These are phyloP conservation scores for Allodekkera sacchari DNA, from an alignment of 805 yeast genomes.

Conservation along the genomic window DNA sequence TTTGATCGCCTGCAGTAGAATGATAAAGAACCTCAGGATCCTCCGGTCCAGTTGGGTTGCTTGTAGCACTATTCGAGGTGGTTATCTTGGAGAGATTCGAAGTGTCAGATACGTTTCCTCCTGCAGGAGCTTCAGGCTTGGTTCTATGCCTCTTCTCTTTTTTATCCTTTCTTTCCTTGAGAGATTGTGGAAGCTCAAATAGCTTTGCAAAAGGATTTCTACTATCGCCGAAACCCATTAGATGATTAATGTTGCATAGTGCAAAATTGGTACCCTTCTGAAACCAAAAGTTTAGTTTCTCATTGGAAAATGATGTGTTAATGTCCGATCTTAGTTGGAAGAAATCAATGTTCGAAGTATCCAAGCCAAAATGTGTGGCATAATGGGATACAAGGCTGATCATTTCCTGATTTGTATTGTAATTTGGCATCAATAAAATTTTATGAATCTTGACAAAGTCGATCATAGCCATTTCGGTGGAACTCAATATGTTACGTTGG, in stretches of 20 bases:
- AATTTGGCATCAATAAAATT: slow-evolving; percentile 54
- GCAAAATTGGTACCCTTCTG: slow-evolving; percentile 73
- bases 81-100: slow-evolving; percentile 2
- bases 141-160: slow-evolving; percentile 44
- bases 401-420: slow-evolving; percentile 43
- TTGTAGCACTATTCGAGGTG: neutral
- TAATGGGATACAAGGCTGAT: slow-evolving; percentile 55
- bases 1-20: slow-evolving; percentile 22
- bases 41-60: slow-evolving; percentile 4
- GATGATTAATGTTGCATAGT: slow-evolving; percentile 62
- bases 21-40: slow-evolving; percentile 17
- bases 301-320: slow-evolving; percentile 27
- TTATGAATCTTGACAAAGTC: slow-evolving; percentile 62
- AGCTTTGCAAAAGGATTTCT: slow-evolving; percentile 69
- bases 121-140: slow-evolving; percentile 6
- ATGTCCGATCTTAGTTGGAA: slow-evolving; percentile 40
- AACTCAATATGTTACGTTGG: slow-evolving; percentile 50
- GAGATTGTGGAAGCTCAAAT: slow-evolving; percentile 62
- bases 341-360: slow-evolving; percentile 53
- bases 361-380: slow-evolving; percentile 60
- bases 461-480: slow-evolving; percentile 50
- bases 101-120: neutral
- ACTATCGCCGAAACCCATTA: slow-evolving; percentile 72
- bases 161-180: slow-evolving; percentile 63
- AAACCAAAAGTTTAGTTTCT: slow-evolving; percentile 62